phyloP scores from a whole-genome alignment of 495 filamentous ascomycete species.

The Podospora sp. region DNA sequence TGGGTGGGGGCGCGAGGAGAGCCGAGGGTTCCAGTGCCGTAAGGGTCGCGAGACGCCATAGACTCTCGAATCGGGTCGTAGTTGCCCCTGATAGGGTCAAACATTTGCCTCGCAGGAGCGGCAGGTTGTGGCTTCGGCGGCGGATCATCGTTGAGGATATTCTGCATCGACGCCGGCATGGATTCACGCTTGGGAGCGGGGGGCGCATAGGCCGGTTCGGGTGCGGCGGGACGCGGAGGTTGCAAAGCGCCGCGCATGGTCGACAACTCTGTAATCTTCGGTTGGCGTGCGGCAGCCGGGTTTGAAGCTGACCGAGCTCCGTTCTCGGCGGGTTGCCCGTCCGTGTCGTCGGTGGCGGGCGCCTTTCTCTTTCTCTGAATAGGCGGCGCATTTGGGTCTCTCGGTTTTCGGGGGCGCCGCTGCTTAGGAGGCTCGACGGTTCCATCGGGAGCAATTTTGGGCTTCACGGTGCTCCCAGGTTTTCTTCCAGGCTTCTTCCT shows the following conservation, averaged over 20 bases:
- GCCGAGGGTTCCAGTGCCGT: slow-evolving; percentile 54
- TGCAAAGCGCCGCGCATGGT: slow-evolving; percentile 39
- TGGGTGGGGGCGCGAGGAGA: slow-evolving; percentile 57
- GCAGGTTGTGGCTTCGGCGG: slow-evolving; percentile 41
- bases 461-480: slow-evolving; percentile 51
- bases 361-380: slow-evolving; percentile 56
- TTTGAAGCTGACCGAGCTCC: slow-evolving; percentile 26
- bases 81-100: slow-evolving; percentile 80
- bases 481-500: slow-evolving; percentile 56
- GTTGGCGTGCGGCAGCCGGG: slow-evolving; percentile 32
- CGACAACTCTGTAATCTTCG: slow-evolving; percentile 45
- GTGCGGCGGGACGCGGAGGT: slow-evolving; percentile 26
- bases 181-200: slow-evolving; percentile 44
- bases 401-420: slow-evolving; percentile 57
- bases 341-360: slow-evolving; percentile 37
- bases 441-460: slow-evolving; percentile 46
- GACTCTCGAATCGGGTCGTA: slow-evolving; percentile 59
- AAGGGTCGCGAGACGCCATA: slow-evolving; percentile 51
- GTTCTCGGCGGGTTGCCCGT: slow-evolving; percentile 28
- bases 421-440: slow-evolving; percentile 53
- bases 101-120: slow-evolving; percentile 73
- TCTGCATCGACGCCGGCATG: slow-evolving; percentile 50
- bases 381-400: slow-evolving; percentile 58
- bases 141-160: slow-evolving; percentile 52
- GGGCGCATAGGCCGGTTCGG: slow-evolving; percentile 28